A percentile compares a stretch with the other conserved stretches of the same genome.
These are phyloP conservation scores for Ogataea pignaliae DNA, from an alignment of 805 yeast species.

Conservation along the genomic window DNA sequence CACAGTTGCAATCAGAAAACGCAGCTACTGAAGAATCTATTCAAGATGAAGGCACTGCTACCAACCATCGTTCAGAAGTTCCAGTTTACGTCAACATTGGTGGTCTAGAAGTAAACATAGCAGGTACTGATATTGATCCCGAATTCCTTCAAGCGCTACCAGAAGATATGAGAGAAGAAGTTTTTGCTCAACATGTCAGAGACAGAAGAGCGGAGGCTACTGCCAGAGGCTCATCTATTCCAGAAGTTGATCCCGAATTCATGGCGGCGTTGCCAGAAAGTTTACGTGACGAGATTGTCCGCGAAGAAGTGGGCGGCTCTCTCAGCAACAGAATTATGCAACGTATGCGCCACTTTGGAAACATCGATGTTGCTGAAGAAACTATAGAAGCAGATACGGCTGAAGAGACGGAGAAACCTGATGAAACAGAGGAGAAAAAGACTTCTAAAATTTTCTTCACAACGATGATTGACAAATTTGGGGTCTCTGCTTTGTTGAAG, in stretches of 20 bases:
- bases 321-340: constrained; percentile 16
- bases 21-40: constrained; percentile 21
- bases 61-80: constrained; percentile 7
- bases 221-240: constrained; percentile 37
- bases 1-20: constrained; percentile 15
- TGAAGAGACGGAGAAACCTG: constrained; percentile 17
- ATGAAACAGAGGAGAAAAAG: constrained; percentile 25
- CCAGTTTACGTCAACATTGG: constrained; percentile 73
- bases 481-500: constrained; percentile 68
- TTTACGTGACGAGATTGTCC: constrained; percentile 18
- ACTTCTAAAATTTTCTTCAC: constrained; percentile 42
- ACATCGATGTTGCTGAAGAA: constrained; percentile 11
- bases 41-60: constrained; percentile 13
- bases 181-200: constrained; percentile 75
- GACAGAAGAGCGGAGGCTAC: constrained; percentile 61
- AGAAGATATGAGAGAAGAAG: constrained; percentile 90
- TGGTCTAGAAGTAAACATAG: constrained; percentile 74
- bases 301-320: constrained; percentile 26
- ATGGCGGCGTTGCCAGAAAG: constrained; percentile 71
- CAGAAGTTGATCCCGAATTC: constrained; percentile 78
- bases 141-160: constrained; percentile 87
- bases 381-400: constrained; percentile 18
- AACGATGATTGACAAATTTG: constrained; percentile 70
- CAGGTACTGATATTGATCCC: constrained; percentile 90
- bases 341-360: constrained; percentile 8